Evolutionary conservation across 139 green algal genomes (phyloP), one percentile per base, ranked within the genome.

Genomic region (Pycnococcus provasolii): DNA sequence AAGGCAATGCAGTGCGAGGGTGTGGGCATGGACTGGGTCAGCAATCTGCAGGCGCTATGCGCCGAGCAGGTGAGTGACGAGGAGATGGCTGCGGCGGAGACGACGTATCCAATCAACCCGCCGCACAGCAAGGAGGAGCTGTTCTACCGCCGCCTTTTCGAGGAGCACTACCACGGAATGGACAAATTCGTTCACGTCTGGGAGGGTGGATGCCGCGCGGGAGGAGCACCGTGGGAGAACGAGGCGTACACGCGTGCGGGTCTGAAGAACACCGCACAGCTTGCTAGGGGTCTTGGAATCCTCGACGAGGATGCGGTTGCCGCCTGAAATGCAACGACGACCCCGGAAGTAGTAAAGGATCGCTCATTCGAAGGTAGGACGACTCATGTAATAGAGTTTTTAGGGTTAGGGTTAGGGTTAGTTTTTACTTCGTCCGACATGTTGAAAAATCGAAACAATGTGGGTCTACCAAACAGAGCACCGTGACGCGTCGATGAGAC

Each of bases 1-100:
- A 97, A 97, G 78, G 91, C 95, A 81, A 90, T 96, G 89, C 95
- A 96, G 82, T 85, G 71, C 41, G 91, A 97, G 72, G 91, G 91
- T 54, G 85, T 92, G 39, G 86, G 86, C 11, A 88, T 89, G 66
- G 71, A 81, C 70, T 92, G 86, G 86, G 85, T 92, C 13, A 84
- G 89, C 59, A 82, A 81, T 9, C 71, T 92, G n/a, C 89, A 87
- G 64, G 75, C 73, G 4, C 78, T 88, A 55, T 79, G 81, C 1
- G 62, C 79, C 1, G 65, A 76, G 67, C 80, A 62, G 40, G 67
- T 74, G 5, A 53, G 15, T 7, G 67, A 74, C 46, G 67, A 71
- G 7, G 59, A 67, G 3, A 59, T 61, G 13, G 58, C 47, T 11
- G 59, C 48, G 54, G 67, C 67, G 2, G 15, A 37, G 6, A 37